phyloP scores from a whole-genome alignment of 305 asterid genomes.

The Stenogyne calaminthoides region DNA sequence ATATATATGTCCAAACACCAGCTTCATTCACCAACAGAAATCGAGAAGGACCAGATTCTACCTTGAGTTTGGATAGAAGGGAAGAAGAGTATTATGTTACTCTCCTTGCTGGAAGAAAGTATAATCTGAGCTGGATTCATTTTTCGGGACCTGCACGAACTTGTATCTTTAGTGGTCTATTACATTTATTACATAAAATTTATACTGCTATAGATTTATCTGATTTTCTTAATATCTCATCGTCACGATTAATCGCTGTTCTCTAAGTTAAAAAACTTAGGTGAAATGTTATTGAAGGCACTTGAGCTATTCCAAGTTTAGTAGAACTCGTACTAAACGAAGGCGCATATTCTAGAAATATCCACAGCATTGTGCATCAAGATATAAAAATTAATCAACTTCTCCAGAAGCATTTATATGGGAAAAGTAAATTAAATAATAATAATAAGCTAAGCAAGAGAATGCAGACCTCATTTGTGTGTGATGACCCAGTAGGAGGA shows the following conservation, averaged over 20 bases:
- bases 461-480: constrained; percentile 64
- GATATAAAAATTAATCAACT: constrained; percentile 6
- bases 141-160: constrained; percentile 68
- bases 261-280: neutral
- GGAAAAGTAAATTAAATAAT: neutral
- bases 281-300: neutral
- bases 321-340: neutral
- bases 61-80: constrained; percentile 24
- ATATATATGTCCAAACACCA: constrained; percentile 14
- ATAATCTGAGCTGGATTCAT: constrained; percentile 72
- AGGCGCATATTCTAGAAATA: neutral
- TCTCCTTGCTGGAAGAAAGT: constrained; percentile 77
- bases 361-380: constrained; percentile 2
- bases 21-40: constrained; percentile 27
- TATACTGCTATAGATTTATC: neutral
- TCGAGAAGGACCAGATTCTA: constrained; percentile 23
- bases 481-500: constrained; percentile 79
- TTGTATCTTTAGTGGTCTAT: neutral
- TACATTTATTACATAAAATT: constrained; percentile 8
- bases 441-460: constrained; percentile 16
- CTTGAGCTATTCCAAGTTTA: neutral
- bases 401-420: constrained; percentile 8
- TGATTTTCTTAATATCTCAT: neutral
- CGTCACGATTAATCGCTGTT: neutral
- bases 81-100: constrained; percentile 25